A percentile compares a stretch with the other conserved stretches of the same genome.
Conservation (phyloP, 768 basidiomycete genomes). For the Boletus subparvulus region DNA sequence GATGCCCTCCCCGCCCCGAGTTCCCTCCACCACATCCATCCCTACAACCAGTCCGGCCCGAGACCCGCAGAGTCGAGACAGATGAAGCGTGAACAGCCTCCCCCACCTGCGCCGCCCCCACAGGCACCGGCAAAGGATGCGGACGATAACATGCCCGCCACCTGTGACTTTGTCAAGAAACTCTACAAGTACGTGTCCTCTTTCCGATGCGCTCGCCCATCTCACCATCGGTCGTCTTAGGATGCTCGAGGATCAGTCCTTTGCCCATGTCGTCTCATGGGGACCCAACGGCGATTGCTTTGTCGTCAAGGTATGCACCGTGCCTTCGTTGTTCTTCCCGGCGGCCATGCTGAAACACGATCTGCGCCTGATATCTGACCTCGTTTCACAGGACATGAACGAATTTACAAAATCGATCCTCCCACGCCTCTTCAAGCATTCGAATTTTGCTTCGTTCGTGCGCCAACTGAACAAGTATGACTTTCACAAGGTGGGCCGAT, state of each 20-base stretch:
- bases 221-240: constrained; percentile 39
- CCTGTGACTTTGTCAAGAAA: constrained; percentile 93
- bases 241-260: constrained; percentile 83
- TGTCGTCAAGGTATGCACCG: constrained; percentile 67
- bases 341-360: background rate
- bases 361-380: constrained; percentile 10
- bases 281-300: constrained; percentile 83
- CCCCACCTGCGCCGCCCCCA: constrained; percentile 18
- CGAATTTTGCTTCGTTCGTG: constrained; percentile 91
- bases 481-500: constrained; percentile 75
- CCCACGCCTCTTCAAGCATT: constrained; percentile 92
- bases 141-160: constrained; percentile 82
- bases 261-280: constrained; percentile 78
- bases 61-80: constrained; percentile 25
- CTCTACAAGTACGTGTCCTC: constrained; percentile 70
- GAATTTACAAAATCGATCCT: constrained; percentile 91
- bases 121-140: constrained; percentile 33
- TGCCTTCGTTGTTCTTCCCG: background rate
- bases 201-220: background rate
- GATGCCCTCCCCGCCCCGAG: constrained; percentile 33
- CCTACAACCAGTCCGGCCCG: constrained; percentile 23
- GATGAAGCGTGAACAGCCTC: constrained; percentile 32
- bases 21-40: constrained; percentile 18
- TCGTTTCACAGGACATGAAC: constrained; percentile 72
- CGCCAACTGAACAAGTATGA: constrained; percentile 95